Evolutionary conservation across 75 land plant genomes (phyloP).

Genomic region (Selaginella tamariscina): DNA sequence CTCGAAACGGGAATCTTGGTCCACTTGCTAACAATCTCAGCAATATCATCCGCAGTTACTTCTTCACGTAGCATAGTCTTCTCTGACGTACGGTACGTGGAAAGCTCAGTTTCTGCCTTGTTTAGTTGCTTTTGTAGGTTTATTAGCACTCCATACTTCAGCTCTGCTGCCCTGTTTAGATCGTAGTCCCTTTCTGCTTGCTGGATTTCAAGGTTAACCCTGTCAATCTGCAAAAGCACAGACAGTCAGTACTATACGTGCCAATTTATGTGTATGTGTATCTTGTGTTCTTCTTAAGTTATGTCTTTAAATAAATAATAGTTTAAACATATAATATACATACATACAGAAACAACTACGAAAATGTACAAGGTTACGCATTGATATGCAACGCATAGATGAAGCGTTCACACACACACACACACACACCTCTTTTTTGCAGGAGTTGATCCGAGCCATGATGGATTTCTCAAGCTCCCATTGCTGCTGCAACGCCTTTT

Average conservation of each 20-base stretch:
- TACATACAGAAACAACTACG: too few species aligned
- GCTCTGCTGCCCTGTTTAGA: not conserved
- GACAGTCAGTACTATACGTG: too few species aligned
- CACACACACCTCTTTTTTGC: conserved; percentile 6
- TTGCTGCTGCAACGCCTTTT: conserved; percentile 1
- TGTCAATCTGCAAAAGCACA: conserved; percentile 3
- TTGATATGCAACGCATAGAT: too few species aligned
- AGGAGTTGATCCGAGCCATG: conserved; percentile 1
- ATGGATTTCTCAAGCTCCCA: not conserved
- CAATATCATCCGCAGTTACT: conserved; percentile 8
- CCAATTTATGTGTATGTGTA: too few species aligned
- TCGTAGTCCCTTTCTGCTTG: conserved; percentile 6
- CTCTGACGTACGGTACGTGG: not conserved
- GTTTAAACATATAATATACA: not conserved
- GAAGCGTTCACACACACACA: too few species aligned
- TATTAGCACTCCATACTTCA: not conserved
- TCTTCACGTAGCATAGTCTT: conserved; percentile 2
- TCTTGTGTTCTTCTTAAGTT: too few species aligned
- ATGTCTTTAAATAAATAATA: not conserved
- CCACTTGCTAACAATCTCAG: conserved; percentile 13
- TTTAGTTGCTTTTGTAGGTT: conserved; percentile 3
- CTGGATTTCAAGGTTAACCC: conserved; percentile 5
- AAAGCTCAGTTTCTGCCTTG: not conserved
- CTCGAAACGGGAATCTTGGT: not conserved
- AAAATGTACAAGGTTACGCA: too few species aligned